Base-by-base conservation (phyloP, 2,329 filamentous ascomycete species). In the Chrysoporthe puriensis region DNA sequence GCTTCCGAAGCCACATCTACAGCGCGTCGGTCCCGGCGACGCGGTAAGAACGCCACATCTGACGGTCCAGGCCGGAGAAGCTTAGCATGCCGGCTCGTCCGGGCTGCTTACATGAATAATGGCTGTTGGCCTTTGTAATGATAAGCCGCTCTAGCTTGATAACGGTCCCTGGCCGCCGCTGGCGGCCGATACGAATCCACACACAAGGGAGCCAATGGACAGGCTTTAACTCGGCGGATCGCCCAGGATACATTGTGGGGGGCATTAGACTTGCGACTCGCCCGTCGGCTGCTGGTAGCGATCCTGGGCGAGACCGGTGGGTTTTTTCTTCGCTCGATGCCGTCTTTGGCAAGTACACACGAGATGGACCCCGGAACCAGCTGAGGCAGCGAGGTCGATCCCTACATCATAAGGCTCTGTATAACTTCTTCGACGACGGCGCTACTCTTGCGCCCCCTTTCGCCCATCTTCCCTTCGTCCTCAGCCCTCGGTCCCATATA, bases 271-370 rank as follows among this genome's bases (percentile, higher is more conserved):
- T n/a, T 26, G 50, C 50, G 50, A 54, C 21, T 54, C 50, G 50
- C 32, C 50, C 26, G 50, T 21, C 50, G 36, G 9, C 36, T 9
- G 36, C 36, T 40, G 36, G 36, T 26, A 16, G 13, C 11, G 11
- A 21, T 54, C 21, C 50, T 54, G 50, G 48, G 48, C 48, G 48
- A 54, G 50, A 26, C 26, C 11, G 34, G 36, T 42, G 56, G 32
- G 56, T 58, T 42, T 21, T 42, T 40, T 40, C 18, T 26, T 60
- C 4, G 43, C 40, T 62, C 26, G 42, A 57, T 58, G 34, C 64
- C 64, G 43, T 63, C 59, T 66, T 66, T 62, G 65, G 68, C 54
- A 69, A 69, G 68, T 69, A 64, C 68, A 69, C 57, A 69, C 68
- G 68, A 69, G 58, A 62, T 32, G 42, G 66, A 52, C 44, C 52